A percentile compares a stretch with the other conserved stretches of the same genome.
Evolutionary conservation across 208 protist genomes (phyloP).

Genomic region (Wallacemonas sp.): DNA sequence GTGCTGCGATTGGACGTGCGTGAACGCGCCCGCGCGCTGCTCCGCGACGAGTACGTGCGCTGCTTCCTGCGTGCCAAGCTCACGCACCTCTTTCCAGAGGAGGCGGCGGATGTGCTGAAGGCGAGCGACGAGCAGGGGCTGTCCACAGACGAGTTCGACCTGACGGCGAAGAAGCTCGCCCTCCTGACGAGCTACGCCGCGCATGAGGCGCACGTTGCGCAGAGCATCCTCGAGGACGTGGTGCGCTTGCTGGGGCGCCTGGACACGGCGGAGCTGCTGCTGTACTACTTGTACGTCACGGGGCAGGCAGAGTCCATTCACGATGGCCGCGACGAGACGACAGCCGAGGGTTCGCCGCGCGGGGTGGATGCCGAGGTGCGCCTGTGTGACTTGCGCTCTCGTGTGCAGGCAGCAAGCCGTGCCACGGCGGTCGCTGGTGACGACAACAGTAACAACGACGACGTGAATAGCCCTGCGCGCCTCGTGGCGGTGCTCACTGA

Average conservation of each 20-base stretch:
- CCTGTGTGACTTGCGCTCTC: not conserved
- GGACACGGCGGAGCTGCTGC: not conserved
- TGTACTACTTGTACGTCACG: constrained; percentile 2
- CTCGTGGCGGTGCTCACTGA: not conserved
- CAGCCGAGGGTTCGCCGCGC: no score
- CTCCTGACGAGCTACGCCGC: not conserved
- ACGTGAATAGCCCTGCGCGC: not conserved
- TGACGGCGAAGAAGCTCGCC: not conserved
- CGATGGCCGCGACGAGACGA: not conserved
- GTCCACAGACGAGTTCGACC: not conserved
- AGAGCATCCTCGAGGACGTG: not conserved
- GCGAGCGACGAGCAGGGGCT: constrained; percentile 1
- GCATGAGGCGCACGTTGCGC: not conserved
- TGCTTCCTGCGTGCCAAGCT: constrained; percentile 29
- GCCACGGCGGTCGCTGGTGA: not conserved
- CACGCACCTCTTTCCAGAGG: constrained; percentile 12
- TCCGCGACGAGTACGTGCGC: constrained; percentile 36
- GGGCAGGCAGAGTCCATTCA: no score
- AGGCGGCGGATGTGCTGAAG: constrained; percentile 8
- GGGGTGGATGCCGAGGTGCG: not conserved
- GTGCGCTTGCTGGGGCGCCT: not conserved
- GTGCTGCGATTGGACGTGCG: constrained; percentile 31
- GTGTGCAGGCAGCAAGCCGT: not conserved
- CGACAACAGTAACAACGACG: not conserved
- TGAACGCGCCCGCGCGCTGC: constrained; percentile 10